Evolutionary conservation across 768 basidiomycete genomes (phyloP).

Genomic region (Tylopilus rubrobrunneus): DNA sequence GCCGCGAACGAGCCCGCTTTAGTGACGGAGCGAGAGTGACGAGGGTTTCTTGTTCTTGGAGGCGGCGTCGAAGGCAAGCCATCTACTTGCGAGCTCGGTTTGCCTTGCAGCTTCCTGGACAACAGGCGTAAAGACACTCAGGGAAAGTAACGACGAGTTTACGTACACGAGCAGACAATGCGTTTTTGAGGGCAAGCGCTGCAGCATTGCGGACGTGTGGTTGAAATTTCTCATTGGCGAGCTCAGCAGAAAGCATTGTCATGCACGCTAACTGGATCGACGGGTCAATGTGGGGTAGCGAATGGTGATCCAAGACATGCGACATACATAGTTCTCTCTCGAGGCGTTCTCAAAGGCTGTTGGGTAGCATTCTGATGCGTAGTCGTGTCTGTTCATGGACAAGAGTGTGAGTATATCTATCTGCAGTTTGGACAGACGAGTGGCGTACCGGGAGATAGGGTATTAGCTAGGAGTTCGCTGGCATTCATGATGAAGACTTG

Average conservation of each 20-base stretch:
- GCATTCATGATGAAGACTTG: slow-evolving; percentile 65
- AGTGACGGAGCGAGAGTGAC: slow-evolving; percentile 63
- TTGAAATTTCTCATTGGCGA: slow-evolving; percentile 69
- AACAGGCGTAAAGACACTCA: slow-evolving; percentile 15
- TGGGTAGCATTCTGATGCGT: no score
- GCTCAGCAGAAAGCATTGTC: slow-evolving; percentile 80
- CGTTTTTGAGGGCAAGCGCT: slow-evolving; percentile 94
- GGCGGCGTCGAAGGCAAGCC: slow-evolving; percentile 70
- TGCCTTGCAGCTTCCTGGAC: slow-evolving; percentile 72
- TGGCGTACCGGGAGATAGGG: no score
- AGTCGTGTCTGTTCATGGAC: no score
- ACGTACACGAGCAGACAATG: slow-evolving; percentile 84
- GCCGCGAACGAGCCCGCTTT: slow-evolving; percentile 87
- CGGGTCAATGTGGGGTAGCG: slow-evolving; percentile 8
- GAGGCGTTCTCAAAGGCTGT: no score
- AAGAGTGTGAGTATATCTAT: no score
- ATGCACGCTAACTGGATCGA: slow-evolving; percentile 81
- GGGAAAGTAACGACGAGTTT: slow-evolving; percentile 21
- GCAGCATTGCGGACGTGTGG: slow-evolving; percentile 90
- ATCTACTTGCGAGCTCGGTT: slow-evolving; percentile 70
- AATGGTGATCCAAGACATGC: slow-evolving; percentile 30
- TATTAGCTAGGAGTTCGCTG: no score
- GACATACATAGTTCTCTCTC: no score
- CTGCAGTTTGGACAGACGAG: no score
- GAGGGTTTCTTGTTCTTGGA: slow-evolving; percentile 71